Conservation (phyloP, 2,329 filamentous ascomycete species). For the Arthrobotrys conoides region DNA sequence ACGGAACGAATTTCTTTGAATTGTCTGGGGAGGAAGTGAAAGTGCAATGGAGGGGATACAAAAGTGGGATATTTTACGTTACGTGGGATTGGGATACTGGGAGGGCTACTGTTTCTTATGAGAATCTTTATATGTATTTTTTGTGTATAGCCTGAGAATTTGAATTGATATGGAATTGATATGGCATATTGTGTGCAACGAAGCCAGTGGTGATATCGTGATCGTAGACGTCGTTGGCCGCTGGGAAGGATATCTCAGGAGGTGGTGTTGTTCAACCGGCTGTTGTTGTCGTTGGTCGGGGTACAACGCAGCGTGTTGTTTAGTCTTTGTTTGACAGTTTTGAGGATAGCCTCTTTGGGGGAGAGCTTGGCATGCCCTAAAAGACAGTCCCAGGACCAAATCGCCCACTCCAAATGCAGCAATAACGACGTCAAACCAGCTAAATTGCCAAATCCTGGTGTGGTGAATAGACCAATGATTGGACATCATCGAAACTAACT, state of each 20-base stretch:
- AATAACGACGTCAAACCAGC: slow-evolving; percentile 10
- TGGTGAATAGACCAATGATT: slow-evolving; percentile 23
- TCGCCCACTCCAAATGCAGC: slow-evolving; percentile 9
- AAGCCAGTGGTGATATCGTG: too few species aligned
- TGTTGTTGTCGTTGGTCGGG: neutral
- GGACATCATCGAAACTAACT: neutral
- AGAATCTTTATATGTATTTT: neutral
- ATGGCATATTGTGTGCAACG: neutral
- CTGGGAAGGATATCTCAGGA: too few species aligned
- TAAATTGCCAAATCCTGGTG: slow-evolving; percentile 33
- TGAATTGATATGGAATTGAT: neutral
- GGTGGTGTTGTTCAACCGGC: slow-evolving; percentile 1
- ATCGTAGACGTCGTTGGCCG: too few species aligned
- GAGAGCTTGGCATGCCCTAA: slow-evolving; percentile 53
- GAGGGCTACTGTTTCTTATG: slow-evolving; percentile 15
- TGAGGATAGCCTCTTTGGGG: neutral
- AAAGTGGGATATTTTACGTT: slow-evolving; percentile 13
- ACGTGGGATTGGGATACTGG: neutral
- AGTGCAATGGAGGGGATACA: neutral
- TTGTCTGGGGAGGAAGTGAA: slow-evolving; percentile 11
- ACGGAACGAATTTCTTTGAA: slow-evolving; percentile 45
- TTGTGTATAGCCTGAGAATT: neutral
- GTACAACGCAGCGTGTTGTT: slow-evolving; percentile 32
- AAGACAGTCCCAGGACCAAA: slow-evolving; percentile 55
- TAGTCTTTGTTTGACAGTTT: slow-evolving; percentile 24